These are phyloP conservation scores for Rhodofomes roseus DNA, from an alignment of 1,284 basidiomycete genomes.

Conservation along the genomic window DNA sequence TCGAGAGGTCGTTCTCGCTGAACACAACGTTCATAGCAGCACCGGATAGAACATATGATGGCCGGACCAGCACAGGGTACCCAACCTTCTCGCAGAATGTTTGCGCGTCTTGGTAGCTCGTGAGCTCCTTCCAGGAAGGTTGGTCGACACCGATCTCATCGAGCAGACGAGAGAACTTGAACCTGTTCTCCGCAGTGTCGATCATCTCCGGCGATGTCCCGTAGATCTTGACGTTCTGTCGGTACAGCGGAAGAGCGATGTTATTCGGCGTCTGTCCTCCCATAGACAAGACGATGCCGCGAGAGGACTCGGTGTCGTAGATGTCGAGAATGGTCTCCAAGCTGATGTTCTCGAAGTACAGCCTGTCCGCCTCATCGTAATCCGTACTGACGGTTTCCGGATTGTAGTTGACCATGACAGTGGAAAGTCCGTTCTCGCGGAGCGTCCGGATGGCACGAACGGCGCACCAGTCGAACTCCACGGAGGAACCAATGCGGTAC, in stretches of 20 bases:
- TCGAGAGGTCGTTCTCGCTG: conserved; percentile 85
- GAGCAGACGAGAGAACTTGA: conserved; percentile 97
- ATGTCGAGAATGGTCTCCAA: conserved; percentile 97
- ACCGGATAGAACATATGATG: conserved; percentile 96
- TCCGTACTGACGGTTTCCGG: conserved; percentile 99
- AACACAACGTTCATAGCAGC: conserved; percentile 99
- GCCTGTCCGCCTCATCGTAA: conserved; percentile 96
- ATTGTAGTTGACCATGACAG: conserved; percentile 99
- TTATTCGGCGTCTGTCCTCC: conserved; percentile 99
- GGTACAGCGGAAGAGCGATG: conserved; percentile 90
- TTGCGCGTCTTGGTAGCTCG: conserved; percentile 86
- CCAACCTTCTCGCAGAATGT: conserved; percentile 88
- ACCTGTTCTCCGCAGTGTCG: conserved; percentile 97
- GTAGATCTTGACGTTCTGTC: conserved; percentile 97
- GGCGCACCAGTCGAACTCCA: conserved; percentile 99
- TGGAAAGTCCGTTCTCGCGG: conserved; percentile 91
- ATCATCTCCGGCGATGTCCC: conserved; percentile 99
- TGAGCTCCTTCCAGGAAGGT: conserved; percentile 95
- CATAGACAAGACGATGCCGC: conserved; percentile 96
- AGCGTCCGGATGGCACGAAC: conserved; percentile 95
- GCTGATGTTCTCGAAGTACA: conserved; percentile 99
- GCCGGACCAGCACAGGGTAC: conserved; percentile 94
- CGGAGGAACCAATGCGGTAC: conserved; percentile 97
- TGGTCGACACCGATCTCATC: conserved; percentile 99
- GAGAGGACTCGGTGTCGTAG: conserved; percentile 87